Base-by-base conservation (phyloP, 2,329 filamentous ascomycete species). In the Phyllosticta capitalensis region DNA sequence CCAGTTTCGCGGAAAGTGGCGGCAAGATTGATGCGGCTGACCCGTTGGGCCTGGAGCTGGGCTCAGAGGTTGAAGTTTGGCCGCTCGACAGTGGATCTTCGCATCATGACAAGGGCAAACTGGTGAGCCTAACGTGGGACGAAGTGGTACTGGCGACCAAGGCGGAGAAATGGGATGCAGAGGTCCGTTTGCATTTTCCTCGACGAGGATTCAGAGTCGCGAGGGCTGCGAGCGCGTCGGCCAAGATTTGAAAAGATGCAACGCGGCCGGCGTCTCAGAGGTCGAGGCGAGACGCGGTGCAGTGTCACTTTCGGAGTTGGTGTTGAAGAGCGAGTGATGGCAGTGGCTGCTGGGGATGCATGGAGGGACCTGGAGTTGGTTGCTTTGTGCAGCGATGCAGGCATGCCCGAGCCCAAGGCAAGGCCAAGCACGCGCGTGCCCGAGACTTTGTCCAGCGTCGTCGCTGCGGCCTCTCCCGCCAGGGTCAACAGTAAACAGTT, bases 31-130 rank as follows among this genome's bases (percentile, higher is more conserved):
- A 83, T 62, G 68, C 63, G 12, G 64, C 64, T 4, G 84, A 89
- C 68, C 79, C 80, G 2, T 71, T 80, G 54, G 76, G 77, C 0
- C 67, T 89, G 62, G 71, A 72, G 55, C 75, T 72, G 61, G 86
- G 85, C 1, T 74, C 81, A 28, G 63, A 69, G 52, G 81, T 90
- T 3, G 74, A 78, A 30, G 61, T 71, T 2, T 70, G 64, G 52
- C 65, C 69, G 12, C 66, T 67, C 12, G 70, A 72, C 59, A 72
- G 69, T 49, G 69, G 69, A 9, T 65, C 66, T 19, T 64, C 55
- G 24, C 67, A 68, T 38, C 71, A 66, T 54, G 69, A 67, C 51
- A 58, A 58, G 17, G 71, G 71, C 5, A 54, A n/a, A 3, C 50
- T 72, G 10, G 61, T 72, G 20, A 68, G 67, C 9, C 64, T 72